These are phyloP conservation scores for Gypsophila paniculata DNA, from an alignment of 179 eudicot genomes.

Conservation along the genomic window DNA sequence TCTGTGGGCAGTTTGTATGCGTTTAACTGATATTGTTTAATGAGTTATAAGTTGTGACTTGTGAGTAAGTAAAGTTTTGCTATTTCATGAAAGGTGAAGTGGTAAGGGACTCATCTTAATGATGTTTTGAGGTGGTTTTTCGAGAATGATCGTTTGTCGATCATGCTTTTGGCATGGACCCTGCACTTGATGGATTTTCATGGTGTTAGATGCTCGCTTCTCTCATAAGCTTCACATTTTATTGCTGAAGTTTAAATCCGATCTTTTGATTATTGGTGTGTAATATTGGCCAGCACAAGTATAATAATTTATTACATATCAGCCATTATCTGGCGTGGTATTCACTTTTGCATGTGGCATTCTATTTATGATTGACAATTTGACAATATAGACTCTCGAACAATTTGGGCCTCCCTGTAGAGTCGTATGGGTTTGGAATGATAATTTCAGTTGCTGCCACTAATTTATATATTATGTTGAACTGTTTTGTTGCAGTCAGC, in stretches of 20 bases:
- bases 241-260: background rate
- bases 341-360: too few species aligned
- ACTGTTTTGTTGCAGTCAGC: constrained; percentile 47
- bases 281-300: background rate
- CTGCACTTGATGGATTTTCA: background rate
- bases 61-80: background rate
- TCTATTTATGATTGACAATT: background rate
- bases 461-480: background rate
- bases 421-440: background rate
- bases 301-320: too few species aligned
- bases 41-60: background rate
- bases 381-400: too few species aligned
- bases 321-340: too few species aligned
- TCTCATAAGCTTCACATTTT: background rate
- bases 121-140: background rate
- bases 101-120: background rate
- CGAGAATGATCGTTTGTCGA: background rate
- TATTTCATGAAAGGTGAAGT: background rate
- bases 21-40: constrained; percentile 3
- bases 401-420: background rate
- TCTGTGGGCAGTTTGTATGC: background rate
- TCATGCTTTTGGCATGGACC: background rate
- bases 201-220: background rate
- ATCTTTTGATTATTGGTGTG: background rate
- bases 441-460: background rate